These are phyloP conservation scores for Halocafeteria seosinensis DNA, from an alignment of 108 stramenopile genomes.

Conservation along the genomic window DNA sequence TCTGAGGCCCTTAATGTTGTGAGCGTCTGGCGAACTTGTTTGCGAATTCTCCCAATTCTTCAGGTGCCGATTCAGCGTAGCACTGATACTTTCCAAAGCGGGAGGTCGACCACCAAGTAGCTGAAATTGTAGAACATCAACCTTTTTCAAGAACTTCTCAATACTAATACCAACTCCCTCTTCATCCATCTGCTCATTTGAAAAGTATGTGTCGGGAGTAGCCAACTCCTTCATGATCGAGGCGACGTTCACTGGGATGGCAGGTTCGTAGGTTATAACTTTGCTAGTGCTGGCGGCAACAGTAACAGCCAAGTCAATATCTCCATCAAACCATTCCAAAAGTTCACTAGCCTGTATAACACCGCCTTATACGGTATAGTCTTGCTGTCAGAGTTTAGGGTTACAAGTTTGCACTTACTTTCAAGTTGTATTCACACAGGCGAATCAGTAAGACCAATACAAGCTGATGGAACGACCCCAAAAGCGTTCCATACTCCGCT, in stretches of 20 bases:
- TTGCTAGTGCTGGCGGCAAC: neutral
- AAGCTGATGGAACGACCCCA: neutral
- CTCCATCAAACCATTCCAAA: neutral
- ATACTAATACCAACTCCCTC: too few relatives aligned
- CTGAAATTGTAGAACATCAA: too few relatives aligned
- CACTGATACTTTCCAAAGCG: too few relatives aligned
- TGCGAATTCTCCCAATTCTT: too few relatives aligned
- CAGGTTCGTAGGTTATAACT: neutral
- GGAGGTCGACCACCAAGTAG: too few relatives aligned
- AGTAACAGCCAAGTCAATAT: neutral
- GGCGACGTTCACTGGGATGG: neutral
- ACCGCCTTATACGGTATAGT: neutral
- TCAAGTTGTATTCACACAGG: neutral
- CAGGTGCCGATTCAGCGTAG: too few relatives aligned
- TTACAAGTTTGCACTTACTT: neutral
- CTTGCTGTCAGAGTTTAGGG: neutral
- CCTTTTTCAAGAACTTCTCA: too few relatives aligned
- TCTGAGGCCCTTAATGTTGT: too few relatives aligned
- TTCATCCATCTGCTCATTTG: too few relatives aligned
- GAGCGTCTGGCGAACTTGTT: too few relatives aligned
- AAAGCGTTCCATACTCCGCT: neutral
- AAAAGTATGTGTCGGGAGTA: slow-evolving; percentile 50
- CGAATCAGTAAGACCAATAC: neutral
- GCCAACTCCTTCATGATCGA: neutral
- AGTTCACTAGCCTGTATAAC: neutral